Evolutionary conservation across 768 basidiomycete species (phyloP), one percentile per base, ranked within the genome.

Genomic region (Xerocomus spinulosus): DNA sequence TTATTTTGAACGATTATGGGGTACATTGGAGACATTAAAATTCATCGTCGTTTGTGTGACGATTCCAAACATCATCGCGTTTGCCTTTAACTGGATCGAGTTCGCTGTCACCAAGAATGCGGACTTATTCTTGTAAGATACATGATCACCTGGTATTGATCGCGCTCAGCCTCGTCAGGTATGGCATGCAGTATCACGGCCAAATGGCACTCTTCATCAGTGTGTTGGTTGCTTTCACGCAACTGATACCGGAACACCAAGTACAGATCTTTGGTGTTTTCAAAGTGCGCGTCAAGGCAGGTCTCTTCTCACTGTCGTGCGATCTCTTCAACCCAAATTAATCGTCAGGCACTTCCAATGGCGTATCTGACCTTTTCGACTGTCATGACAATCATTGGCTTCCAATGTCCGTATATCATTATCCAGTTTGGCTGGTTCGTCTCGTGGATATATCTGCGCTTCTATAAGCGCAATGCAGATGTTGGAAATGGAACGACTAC

Each of bases 391-490:
- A 55, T 95, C 40, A 49, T 92, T 37, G 92, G 92, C 18, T 85
- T 85, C 70, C 92, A 92, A 64, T 85, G 82, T 48, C 92, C 92
- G 14, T 95, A 82, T 74, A 91, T 94, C 42, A 71, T 93, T 61
- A 93, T 98, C 54, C 96, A 99, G 63, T 99, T 97, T 65, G 96
- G 95, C n/a, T 99, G 95, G 92, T 86, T 96, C 48, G 88, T 93
- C 8, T 80, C 87, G 26, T 99, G 92, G 88, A 76, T 90, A 45
- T 99, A 96, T 70, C 79, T 99, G 28, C 83, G 96, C 30, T 98
- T 99, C 74, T 92, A 97, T 76, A 98, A 98, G 72, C 84, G 87
- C 66, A 87, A 86, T 59, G 70, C 73, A 28, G 88, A 92, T 48
- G 65, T 77, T 0, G 63, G 81, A 28, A 79, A 76, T 39, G 85